Evolutionary conservation across 306 rosid species (phyloP), one percentile per base, ranked within the genome.

Genomic region (Malus asiatica): DNA sequence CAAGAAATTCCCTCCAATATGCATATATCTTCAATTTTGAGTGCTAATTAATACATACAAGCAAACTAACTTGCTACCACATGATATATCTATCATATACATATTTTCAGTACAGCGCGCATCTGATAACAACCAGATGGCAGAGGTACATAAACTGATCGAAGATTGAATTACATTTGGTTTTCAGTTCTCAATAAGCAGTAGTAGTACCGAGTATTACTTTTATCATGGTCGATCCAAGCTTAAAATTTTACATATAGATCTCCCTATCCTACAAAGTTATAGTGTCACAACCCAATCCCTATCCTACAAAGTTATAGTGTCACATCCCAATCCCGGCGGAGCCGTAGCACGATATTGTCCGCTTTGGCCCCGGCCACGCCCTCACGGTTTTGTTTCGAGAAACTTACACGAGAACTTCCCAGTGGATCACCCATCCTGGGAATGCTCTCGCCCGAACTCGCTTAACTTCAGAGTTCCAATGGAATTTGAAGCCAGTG

Each of bases 241-340:
- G 62, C 83, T 74, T 81, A 15, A 83, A 83, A 77, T 84, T 87
- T 83, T 77, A 77, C 89, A 79, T 67, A 80, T 84, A 82, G 76
- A 78, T 66, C 82, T 72, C 88, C 79, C 79, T 89, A 76, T 68
- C 74, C 85, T 71, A 80, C 8, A n/a, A n/a, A n/a, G n/a, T n/a
- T n/a, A n/a, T n/a, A n/a, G n/a, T n/a, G n/a, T n/a, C n/a, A n/a
- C n/a, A n/a, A n/a, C n/a, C n/a, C n/a, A n/a, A n/a, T n/a, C n/a
- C n/a, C n/a, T n/a, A n/a, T n/a, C n/a, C n/a, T n/a, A n/a, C n/a
- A n/a, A n/a, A n/a, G n/a, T n/a, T n/a, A n/a, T n/a, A n/a, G n/a
- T n/a, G n/a, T n/a, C n/a, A n/a, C n/a, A n/a, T n/a, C n/a, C n/a
- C n/a, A n/a, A n/a, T n/a, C n/a, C n/a, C n/a, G n/a, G n/a, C n/a